Evolutionary conservation across 2,329 filamentous ascomycete genomes (phyloP).

Genomic region (Diaporthe sp.): DNA sequence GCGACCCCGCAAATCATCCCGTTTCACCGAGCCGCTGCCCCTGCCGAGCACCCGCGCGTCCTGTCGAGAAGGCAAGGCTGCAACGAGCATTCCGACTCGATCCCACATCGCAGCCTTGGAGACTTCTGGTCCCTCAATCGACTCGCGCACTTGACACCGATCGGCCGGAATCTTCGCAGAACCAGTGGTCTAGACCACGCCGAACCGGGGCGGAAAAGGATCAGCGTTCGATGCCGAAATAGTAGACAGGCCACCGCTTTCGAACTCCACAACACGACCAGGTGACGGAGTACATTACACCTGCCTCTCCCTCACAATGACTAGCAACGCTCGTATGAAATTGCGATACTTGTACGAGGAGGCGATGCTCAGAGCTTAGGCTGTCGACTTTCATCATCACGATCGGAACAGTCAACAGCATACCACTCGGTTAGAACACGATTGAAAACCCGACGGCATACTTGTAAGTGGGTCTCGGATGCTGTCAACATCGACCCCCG

Average conservation of each 20-base stretch:
- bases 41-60: neutral
- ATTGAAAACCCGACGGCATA: slow-evolving; percentile 1
- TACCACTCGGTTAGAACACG: neutral
- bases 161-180: slow-evolving; percentile 4
- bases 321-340: neutral
- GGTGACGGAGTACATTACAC: neutral
- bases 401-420: neutral
- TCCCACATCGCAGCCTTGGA: neutral
- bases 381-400: neutral
- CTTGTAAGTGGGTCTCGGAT: neutral
- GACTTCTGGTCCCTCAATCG: neutral
- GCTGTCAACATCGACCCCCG: neutral
- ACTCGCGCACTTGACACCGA: neutral
- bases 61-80: neutral
- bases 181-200: slow-evolving; percentile 5
- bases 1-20: neutral
- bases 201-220: neutral
- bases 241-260: neutral
- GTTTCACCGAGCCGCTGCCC: slow-evolving; percentile 1
- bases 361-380: neutral
- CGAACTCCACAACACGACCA: neutral
- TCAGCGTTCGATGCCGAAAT: neutral
- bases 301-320: neutral
- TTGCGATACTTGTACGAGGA: neutral
- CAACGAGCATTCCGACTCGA: slow-evolving; percentile 1